Evolutionary conservation across 192 early-diverging fungal species (phyloP).

Genomic region (Gryganskiella cystojenkinii): DNA sequence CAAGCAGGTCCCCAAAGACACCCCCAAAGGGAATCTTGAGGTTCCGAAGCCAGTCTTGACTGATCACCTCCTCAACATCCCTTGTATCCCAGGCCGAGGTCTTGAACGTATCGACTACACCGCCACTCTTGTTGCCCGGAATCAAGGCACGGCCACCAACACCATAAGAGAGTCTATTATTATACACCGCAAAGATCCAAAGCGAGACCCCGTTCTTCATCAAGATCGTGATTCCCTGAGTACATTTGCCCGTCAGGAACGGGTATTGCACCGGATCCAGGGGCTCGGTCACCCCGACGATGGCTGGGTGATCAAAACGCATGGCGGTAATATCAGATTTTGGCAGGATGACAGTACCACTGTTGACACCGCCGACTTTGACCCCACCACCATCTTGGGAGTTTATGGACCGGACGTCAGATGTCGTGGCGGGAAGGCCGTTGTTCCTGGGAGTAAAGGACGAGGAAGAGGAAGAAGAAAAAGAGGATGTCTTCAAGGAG

Average conservation of each 20-base stretch:
- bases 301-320: constrained; percentile 38
- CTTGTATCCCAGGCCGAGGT: constrained; percentile 30
- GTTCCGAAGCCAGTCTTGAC: constrained; percentile 14
- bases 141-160: neutral
- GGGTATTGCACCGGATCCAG: constrained; percentile 31
- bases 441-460: too few relatives aligned
- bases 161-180: constrained; percentile 28
- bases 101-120: constrained; percentile 23
- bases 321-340: constrained; percentile 22
- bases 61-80: constrained; percentile 16
- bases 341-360: neutral
- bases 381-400: neutral
- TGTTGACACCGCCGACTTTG: neutral
- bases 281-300: constrained; percentile 14
- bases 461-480: too few relatives aligned
- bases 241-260: constrained; percentile 24
- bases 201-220: constrained; percentile 26
- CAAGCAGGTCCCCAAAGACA: constrained; percentile 18
- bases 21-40: constrained; percentile 21
- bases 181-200: constrained; percentile 24
- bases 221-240: constrained; percentile 21
- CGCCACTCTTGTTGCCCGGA: neutral
- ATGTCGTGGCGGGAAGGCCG: too few relatives aligned
- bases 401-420: too few relatives aligned
- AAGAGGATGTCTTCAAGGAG: too few relatives aligned